Evolutionary conservation across 352 stramenopile genomes (phyloP).

Genomic region (Lagenidium sp.): DNA sequence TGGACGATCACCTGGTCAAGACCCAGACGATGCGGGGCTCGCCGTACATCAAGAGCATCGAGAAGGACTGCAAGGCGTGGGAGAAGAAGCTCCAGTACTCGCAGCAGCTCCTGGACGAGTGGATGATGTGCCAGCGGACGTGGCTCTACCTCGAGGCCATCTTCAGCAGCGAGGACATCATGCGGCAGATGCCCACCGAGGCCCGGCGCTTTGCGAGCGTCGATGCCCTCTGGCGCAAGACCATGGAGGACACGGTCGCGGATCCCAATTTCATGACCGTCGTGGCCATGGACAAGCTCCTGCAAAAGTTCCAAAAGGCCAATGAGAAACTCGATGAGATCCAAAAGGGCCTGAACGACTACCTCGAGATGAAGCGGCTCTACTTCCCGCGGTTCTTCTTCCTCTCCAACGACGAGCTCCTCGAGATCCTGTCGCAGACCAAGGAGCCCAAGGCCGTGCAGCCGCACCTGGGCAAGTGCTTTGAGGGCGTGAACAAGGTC

Average conservation of each 20-base stretch:
- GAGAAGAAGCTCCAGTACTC: slow-evolving; percentile 86
- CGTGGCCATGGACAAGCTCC: slow-evolving; percentile 82
- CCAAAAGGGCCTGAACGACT: slow-evolving; percentile 87
- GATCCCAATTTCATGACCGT: slow-evolving; percentile 88
- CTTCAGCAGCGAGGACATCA: slow-evolving; percentile 94
- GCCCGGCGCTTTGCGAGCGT: slow-evolving; percentile 84
- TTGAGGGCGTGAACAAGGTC: slow-evolving; percentile 88
- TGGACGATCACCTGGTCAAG: slow-evolving; percentile 94
- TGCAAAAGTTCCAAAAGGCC: slow-evolving; percentile 89
- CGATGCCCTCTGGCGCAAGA: slow-evolving; percentile 88
- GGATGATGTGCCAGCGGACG: slow-evolving; percentile 90
- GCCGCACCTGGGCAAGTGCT: slow-evolving; percentile 86
- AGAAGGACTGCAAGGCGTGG: slow-evolving; percentile 87
- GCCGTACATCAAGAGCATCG: slow-evolving; percentile 92
- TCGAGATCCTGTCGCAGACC: slow-evolving; percentile 93
- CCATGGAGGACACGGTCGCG: slow-evolving; percentile 85
- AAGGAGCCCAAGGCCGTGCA: slow-evolving; percentile 91
- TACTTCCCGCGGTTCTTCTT: slow-evolving; percentile 95
- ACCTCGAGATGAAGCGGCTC: slow-evolving; percentile 78
- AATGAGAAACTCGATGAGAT: slow-evolving; percentile 94
- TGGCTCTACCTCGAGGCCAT: slow-evolving; percentile 96
- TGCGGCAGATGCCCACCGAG: slow-evolving; percentile 93
- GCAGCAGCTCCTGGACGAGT: slow-evolving; percentile 91
- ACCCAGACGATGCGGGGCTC: slow-evolving; percentile 94
- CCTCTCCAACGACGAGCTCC: slow-evolving; percentile 91